Base-by-base conservation (phyloP, 192 early-diverging fungal species). In the Haplosporangium gracile region DNA sequence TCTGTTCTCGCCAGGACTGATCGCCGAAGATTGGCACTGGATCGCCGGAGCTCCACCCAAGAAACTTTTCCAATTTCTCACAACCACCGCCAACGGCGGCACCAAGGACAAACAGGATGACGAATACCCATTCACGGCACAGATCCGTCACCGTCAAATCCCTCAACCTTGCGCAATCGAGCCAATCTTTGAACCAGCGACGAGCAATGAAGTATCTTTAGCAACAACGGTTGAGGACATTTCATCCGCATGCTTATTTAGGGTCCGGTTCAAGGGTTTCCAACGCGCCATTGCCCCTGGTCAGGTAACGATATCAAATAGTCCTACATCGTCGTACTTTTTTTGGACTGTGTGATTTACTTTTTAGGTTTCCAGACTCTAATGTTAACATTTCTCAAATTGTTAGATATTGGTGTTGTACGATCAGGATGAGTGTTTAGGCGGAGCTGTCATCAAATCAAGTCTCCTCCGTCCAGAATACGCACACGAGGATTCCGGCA, bases 211-310 rank as follows among this genome's bases (percentile, higher is more conserved):
- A 45, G 43, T 45, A 2, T 45, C 43, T 45, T 45, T 13, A 15
- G 0, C 32, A 2, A 36, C 18, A n/a, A 20, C 51, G 53, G 7
- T 15, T 0, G 53, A 24, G 36, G 77, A 74, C n/a, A 9, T 73
- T 45, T 34, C 68, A 2, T 75, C 68, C 26, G 81, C 81, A 36
- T 68, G 57, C 7, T n/a, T 68, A 18, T 82, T 90, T 55, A 79
- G 51, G 15, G 87, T 94, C 11, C 82, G 77, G 10, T 95, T 95
- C 80, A 88, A 89, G 15, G 82, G 84, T 20, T 88, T 89, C 24
- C 92, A 93, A 80, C 83, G 89, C 68, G 94, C 91, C 1, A 83
- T 95, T 11, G 93, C 95, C 2, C 80, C 90, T 24, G 94, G 95
- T 5, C 95, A 93, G 86, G 88, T 92, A 81, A 63, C 16, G 32